Base-by-base conservation (phyloP, 805 yeast species). In the Candida wancherniae region DNA sequence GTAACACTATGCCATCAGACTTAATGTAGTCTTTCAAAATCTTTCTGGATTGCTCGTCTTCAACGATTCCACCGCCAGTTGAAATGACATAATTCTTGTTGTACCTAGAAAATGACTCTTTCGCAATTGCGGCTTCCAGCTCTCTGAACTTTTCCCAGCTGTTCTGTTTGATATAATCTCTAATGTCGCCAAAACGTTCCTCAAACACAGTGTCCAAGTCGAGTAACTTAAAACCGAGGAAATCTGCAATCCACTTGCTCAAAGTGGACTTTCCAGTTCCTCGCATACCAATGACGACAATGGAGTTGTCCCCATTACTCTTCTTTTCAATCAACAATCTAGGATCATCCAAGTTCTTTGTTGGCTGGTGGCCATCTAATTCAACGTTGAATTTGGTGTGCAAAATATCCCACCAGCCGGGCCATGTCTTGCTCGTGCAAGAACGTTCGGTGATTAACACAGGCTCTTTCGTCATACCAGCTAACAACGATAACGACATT, bases 331-430 rank as follows among this genome's bases (percentile, higher is more conserved):
- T 36, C 33, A 40, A 37, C 17, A 45, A 44, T 8, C 46, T 33
- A 15, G 44, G 37, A 22, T 43, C 46, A 11, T 37, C 45, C 33
- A 36, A 31, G 27, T 37, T 37, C 7, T 40, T 38, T n/a, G 28
- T 35, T 39, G 56, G 47, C 23, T 84, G 94, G 46, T 67, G 68
- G 15, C 98, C 98, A 48, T 77, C 82, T 21, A 92, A 57, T 8
- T 58, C 48, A 15, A 75, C 81, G 13, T 77, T 71, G 47, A 92
- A 75, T 28, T 70, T 61, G 29, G 82, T 72, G 53, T 79, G 87
- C 41, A 92, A 66, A 20, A 79, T 73, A 60, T 92, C 98, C 98
- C 98, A 92, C 98, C 98, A 92, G 22, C 97, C 97, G 13, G 98
- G 98, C 98, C 98, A 92, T 0, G 98, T 92, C 64, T 92, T 92